Conservation (phyloP, 257 asterid species). For the Nicotiana obtusifolia region DNA sequence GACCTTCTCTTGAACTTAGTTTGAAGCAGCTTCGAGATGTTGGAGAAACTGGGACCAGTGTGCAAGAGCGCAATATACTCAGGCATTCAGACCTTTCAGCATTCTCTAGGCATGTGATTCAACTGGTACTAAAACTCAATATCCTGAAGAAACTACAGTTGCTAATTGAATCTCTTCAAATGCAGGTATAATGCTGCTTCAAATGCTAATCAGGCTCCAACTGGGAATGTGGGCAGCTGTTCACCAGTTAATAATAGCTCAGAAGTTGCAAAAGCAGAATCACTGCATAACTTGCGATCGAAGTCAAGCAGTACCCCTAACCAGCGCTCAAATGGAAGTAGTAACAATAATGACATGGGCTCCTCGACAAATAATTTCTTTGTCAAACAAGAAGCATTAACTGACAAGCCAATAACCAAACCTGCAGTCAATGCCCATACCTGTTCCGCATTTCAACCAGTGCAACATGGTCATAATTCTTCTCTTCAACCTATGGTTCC, state of each 20-base stretch:
- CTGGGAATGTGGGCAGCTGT: slow-evolving; percentile 42
- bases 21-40: slow-evolving; percentile 30
- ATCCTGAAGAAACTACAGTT: neutral
- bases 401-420: slow-evolving; percentile 18
- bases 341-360: slow-evolving; percentile 45
- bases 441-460: slow-evolving; percentile 28
- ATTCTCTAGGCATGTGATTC: slow-evolving; percentile 33
- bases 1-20: slow-evolving; percentile 34
- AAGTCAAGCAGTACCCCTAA: slow-evolving; percentile 37
- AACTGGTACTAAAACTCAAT: neutral
- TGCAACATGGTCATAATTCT: slow-evolving; percentile 24
- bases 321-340: slow-evolving; percentile 40
- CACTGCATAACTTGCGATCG: slow-evolving; percentile 27
- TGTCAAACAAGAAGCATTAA: slow-evolving; percentile 22
- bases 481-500: slow-evolving; percentile 21
- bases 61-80: slow-evolving; percentile 35
- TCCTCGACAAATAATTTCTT: slow-evolving; percentile 41
- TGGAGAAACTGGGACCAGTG: slow-evolving; percentile 24
- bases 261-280: slow-evolving; percentile 37
- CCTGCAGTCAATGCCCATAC: slow-evolving; percentile 19
- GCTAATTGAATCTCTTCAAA: neutral
- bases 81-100: slow-evolving; percentile 47
- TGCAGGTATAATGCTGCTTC: slow-evolving; percentile 38
- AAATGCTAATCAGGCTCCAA: slow-evolving; percentile 32
- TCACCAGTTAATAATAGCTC: slow-evolving; percentile 38